Base-by-base conservation (phyloP, 805 yeast species). In the Metschnikowia matae region DNA sequence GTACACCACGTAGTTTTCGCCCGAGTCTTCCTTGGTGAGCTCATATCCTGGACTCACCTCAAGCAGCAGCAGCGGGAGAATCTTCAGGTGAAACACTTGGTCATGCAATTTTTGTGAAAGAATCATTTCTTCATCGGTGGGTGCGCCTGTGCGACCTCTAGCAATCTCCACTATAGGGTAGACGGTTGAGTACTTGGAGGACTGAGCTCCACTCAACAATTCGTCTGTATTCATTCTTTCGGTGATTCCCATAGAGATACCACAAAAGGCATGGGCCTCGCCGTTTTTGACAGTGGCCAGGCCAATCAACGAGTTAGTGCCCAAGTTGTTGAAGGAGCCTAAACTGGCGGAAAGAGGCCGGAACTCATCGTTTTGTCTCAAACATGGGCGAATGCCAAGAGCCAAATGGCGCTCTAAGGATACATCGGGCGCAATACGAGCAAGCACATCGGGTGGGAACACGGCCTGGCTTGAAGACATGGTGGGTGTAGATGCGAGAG, bases 81-180 rank as follows among this genome's bases (percentile, higher is more conserved):
- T 54, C 29, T 80, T 78, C 11, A 87, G 79, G 53, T 82, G 83
- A 42, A 79, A 66, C 4, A 89, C 63, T 4, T 79, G 70, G 55
- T 87, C 87, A 58, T 82, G 81, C 21, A 87, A 58, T 51, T 71
- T 71, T 63, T 88, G 95, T 1, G 88, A 80, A 18, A 85, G 61
- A 31, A 79, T 81, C 83, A 86, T 87, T 63, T 89, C 96, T 67
- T 89, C 96, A 58, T 84, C 87, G 1, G 91, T 82, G 29, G 96
- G 96, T 0, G 89, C 87, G 13, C 95, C 94, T 7, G 70, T 63
- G 48, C 89, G 74, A 31, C 96, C 96, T 48, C 90, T 71, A 50
- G 83, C 80, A 8, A 88, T 81, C 54, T 86, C 90, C 6, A 89
- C 89, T 14, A 84, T 82, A 0, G 96, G 92, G 62, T 80, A 87